Evolutionary conservation across 495 filamentous ascomycete species (phyloP), one percentile per base, ranked within the genome.

Genomic region (Neurospora sp.): DNA sequence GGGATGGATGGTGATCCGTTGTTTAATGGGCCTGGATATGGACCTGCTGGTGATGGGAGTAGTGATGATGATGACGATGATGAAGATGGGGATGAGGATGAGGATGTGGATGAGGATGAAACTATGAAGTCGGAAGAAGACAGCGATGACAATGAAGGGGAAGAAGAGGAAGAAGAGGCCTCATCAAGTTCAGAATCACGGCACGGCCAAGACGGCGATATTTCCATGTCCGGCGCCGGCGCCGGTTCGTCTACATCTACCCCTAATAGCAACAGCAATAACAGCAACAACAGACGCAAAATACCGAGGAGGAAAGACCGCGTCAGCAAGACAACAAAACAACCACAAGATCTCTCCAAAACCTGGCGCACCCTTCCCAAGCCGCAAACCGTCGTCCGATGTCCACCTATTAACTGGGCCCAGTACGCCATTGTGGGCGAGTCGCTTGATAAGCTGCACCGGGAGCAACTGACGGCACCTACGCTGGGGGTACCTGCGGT

Each of bases 401-500:
- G 89, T 84, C 94, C 94, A 35, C 90, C 92, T 3, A 88, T 97
- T 73, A 96, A 96, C 83, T 97, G 94, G 94, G 88, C 89, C 7
- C 93, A 96, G 79, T 97, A 97, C 79, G 91, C 91, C 73, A 85
- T 97, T 20, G 89, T 94, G 1, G 94, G 93, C 37, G 90, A 92
- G 72, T 85, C 91, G 12, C 82, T 97, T 62, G 93, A 97, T 79
- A 91, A 90, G 80, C 85, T 97, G 76, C 94, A 97, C 82, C 86
- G 88, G 72, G 92, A 96, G 81, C 93, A 96, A 81, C 76, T 88
- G 39, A 81, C 82, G 70, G 85, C 91, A 46, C 94, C 94, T 0
- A 83, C 81, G 35, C 76, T 86, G 18, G 91, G 90, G 1, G 81
- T 84, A 69, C 90, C 91, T 7, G 77, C 79, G 7, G 41, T 73